Conservation (phyloP, 106 monocot species). For the Dendrobium chrysotoxum region DNA sequence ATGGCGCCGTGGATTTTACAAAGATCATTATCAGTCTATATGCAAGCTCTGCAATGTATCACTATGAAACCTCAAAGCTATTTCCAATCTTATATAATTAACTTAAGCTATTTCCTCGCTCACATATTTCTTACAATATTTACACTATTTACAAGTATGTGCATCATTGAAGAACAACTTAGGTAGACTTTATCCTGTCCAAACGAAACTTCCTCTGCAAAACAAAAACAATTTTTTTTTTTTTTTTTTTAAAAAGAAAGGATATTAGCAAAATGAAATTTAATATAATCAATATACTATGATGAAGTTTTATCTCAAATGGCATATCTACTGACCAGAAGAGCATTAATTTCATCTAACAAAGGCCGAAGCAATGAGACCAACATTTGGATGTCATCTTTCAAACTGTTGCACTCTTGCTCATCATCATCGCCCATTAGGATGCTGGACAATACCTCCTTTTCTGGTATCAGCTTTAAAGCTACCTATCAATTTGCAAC, state of each 20-base stretch:
- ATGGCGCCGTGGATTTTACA: too few species aligned
- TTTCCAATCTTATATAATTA: too few species aligned
- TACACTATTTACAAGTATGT: not conserved
- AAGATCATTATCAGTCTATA: too few species aligned
- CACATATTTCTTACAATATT: too few species aligned
- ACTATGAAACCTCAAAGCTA: too few species aligned
- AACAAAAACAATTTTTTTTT: too few species aligned
- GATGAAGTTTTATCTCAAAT: too few species aligned
- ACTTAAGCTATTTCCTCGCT: too few species aligned
- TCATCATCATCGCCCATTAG: slow-evolving; percentile 27
- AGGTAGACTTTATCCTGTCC: slow-evolving; percentile 54
- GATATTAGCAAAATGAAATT: not conserved
- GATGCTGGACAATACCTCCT: slow-evolving; percentile 37
- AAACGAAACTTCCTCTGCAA: slow-evolving; percentile 43
- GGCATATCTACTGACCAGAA: slow-evolving; percentile 59
- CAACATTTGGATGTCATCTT: slow-evolving; percentile 37
- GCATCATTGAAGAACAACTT: not conserved
- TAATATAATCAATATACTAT: too few species aligned
- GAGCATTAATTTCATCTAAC: slow-evolving; percentile 41
- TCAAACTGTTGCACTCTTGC: slow-evolving; percentile 36
- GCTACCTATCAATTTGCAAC: slow-evolving; percentile 46
- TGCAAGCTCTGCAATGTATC: too few species aligned
- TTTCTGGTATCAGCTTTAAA: slow-evolving; percentile 68
- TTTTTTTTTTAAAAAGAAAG: not conserved
- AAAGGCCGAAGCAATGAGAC: slow-evolving; percentile 37